Evolutionary conservation across 148 eudicot species (phyloP), one percentile per base, ranked within the genome.

Genomic region (Spergularia bocconei): DNA sequence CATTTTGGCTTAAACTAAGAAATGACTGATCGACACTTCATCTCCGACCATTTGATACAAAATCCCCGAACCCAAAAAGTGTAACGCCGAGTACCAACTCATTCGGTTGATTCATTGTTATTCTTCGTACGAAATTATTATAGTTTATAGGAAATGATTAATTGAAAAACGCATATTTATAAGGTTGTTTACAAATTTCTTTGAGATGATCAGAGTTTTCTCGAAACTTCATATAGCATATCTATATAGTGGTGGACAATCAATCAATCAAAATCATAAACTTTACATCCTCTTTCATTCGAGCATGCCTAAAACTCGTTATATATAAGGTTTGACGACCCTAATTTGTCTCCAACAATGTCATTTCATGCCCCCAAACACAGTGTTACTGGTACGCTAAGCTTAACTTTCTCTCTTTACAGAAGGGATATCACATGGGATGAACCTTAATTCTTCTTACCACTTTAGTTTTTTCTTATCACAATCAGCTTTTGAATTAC

Each of bases 361-460:
- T 81, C 77, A 81, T 72, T 77, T 81, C 80, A 81, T 47, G 73
- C 55, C 75, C 74, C 13, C 69, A 38, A 65, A 36, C 39, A 80
- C 56, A 62, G 58, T 29, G 57, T 64, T 39, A 71, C n/a, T 70
- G 16, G 75, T 72, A 72, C 68, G 11, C 71, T 81, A 52, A 56
- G 29, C 63, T 80, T 36, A 65, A 59, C 77, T 81, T 51, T 51
- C 68, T 47, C 47, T 66, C 83, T 81, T 81, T 81, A 81, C 83
- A 81, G 83, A 77, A 81, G 56, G 80, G 80, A 61, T 77, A 52
- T 58, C 83, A 81, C 80, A 81, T 81, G 83, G 77, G 76, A 69
- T 21, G 10, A 55, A 75, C 83, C 78, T 71, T 73, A 61, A 58
- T 72, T n/a, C 64, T 16, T 23, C 61, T 59, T 21, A 17, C 38